Evolutionary conservation across 129 eudicot genomes (phyloP), one percentile per base, ranked within the genome.

Genomic region (Flaveria linearis): DNA sequence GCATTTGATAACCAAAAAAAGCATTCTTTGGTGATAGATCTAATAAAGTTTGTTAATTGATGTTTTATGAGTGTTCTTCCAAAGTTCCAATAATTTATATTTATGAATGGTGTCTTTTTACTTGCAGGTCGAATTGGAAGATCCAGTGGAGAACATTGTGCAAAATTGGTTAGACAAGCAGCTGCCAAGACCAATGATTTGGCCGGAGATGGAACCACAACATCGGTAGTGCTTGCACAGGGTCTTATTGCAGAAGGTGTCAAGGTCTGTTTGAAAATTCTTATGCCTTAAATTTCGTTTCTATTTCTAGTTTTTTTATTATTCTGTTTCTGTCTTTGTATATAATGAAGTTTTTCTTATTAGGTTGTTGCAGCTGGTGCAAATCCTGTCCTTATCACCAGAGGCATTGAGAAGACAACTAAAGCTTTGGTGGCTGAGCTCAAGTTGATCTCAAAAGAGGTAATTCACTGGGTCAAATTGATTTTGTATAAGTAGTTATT

Each of bases 181-280:
- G 96, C 98, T 84, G 90, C 97, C 13, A 93, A 88, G 82, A 93
- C 97, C 72, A 93, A 93, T 82, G 98, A 91, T 43, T 84, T 93
- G 86, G 98, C 97, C 69, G 97, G 98, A 62, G 97, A 93, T 79
- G 97, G 98, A 66, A 93, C 98, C 11, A 91, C 98, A 3, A 93
- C 98, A 51, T 93, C 98, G 7, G 98, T 93, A 39, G 98, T 93
- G 23, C 92, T 93, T 68, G 97, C 98, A 28, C 97, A 91, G 76
- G 98, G 98, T 45, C 90, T 93, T 73, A 93, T 93, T 66, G 76
- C 97, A 63, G 98, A 93, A 83, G 98, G 98, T 79, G 98, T 93
- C 47, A 93, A 93, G 98, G 97, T 93, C 1, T 72, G 87, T 77
- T 61, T 50, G 41, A 58, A 47, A 39, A 42, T 49, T 33, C 50